Conservation (phyloP, 164 flowering plant species). For the Vitis cinerea region DNA sequence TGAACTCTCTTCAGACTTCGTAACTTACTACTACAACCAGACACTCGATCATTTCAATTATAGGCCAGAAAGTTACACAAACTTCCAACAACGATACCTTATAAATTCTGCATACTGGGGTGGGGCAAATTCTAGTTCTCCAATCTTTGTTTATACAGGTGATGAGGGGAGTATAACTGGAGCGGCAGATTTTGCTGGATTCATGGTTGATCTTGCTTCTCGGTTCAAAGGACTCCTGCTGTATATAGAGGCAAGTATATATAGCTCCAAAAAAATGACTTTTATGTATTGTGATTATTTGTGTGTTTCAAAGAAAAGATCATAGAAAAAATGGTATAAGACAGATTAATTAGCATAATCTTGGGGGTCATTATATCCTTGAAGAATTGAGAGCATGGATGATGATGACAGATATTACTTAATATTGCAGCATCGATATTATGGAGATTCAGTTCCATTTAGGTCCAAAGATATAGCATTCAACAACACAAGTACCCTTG, state of each 20-base stretch:
- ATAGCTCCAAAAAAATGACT: neutral
- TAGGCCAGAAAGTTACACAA: conserved; percentile 4
- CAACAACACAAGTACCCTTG: conserved; percentile 17
- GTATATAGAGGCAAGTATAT: conserved; percentile 7
- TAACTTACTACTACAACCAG: conserved; percentile 3
- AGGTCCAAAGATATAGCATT: conserved; percentile 2
- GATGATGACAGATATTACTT: neutral
- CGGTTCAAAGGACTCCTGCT: conserved; percentile 1
- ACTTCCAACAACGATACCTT: conserved; percentile 2
- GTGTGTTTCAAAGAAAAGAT: neutral
- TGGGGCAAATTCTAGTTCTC: conserved; percentile 1
- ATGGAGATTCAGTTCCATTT: conserved; percentile 13
- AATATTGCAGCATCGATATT: conserved; percentile 11
- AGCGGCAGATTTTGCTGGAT: neutral
- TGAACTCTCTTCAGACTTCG: neutral
- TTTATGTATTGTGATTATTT: neutral
- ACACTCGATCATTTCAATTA: conserved; percentile 16
- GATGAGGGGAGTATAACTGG: neutral
- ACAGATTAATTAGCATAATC: too few relatives aligned
- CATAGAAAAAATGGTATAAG: too few relatives aligned
- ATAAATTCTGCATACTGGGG: conserved; percentile 11
- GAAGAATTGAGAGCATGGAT: neutral
- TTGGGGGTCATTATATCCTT: too few relatives aligned
- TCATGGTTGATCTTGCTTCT: conserved; percentile 7
- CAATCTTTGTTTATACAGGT: conserved; percentile 10